Base-by-base conservation (phyloP, 176 grass and related monocot genomes). In the Urochloa ruziziensis region DNA sequence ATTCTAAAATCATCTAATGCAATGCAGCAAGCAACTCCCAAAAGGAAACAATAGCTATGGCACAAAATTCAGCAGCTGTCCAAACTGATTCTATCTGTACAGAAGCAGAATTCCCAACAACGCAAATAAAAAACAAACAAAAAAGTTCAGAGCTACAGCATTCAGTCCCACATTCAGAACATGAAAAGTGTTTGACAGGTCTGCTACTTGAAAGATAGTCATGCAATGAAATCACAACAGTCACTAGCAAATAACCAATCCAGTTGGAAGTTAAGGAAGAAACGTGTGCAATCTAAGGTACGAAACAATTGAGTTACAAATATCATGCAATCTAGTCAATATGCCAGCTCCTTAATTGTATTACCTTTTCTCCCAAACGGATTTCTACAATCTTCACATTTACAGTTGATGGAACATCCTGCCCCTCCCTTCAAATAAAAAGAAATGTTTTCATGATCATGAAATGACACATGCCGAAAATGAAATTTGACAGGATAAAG, bases 401-500 rank as follows among this genome's bases (percentile, higher is more conserved):
- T 92, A 63, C 90, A 92, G 62, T 89, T 82, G 83, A 89, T 79
- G 29, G 90, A 92, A 48, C 90, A 92, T 62, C 90, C 90, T 80
- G 80, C 83, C 18, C 79, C 73, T 57, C 86, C 90, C 90, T 92
- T 65, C 73, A 85, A 75, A 85, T 17, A 73, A 60, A 67, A 83
- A 46, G 18, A 56, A 79, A 23, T 53, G 42, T 21, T 70, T 77
- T 28, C 70, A 62, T 7, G 19, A n/a, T 88, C 56, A 88, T 23
- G 42, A 82, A 49, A 39, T 67, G 27, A 47, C 18, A 63, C 4
- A 53, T 61, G 28, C 42, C 6, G 12, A 54, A 78, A 40, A 28
- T 12, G 16, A 42, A 80, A 67, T 51, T 46, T 51, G 48, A 80
- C 16, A 70, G 33, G 7, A 64, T 33, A 83, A 57, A 75, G 44